These are phyloP conservation scores for Fusarium equiseti DNA, from an alignment of 2,329 filamentous ascomycete species.

Conservation along the genomic window DNA sequence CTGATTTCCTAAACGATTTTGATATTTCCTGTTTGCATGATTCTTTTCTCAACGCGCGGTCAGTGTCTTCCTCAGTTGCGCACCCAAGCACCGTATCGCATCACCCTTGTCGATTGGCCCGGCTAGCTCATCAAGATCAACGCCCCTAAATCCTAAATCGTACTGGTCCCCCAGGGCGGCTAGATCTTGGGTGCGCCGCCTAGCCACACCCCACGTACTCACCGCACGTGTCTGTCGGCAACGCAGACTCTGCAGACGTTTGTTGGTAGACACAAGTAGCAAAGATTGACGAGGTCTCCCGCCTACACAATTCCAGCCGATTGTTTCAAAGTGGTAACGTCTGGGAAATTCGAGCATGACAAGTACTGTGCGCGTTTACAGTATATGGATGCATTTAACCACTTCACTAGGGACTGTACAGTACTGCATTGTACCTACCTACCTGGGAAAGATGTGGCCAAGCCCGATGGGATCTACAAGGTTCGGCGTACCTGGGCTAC, in stretches of 20 bases:
- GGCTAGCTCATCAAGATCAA: slow-evolving; percentile 32
- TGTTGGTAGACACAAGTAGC: slow-evolving; percentile 31
- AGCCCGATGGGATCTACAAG: slow-evolving; percentile 12
- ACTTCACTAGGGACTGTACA: background rate
- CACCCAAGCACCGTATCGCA: background rate
- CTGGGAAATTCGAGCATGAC: slow-evolving; percentile 13
- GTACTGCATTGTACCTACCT: background rate
- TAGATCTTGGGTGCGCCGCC: slow-evolving; percentile 32
- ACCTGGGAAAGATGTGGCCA: slow-evolving; percentile 7
- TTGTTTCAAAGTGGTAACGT: slow-evolving; percentile 31
- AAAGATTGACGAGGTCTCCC: slow-evolving; percentile 31
- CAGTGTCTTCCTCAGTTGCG: background rate
- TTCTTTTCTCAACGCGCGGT: background rate
- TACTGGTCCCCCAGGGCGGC: slow-evolving; percentile 22
- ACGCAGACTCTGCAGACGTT: slow-evolving; percentile 7
- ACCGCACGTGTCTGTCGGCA: slow-evolving; percentile 30
- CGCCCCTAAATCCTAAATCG: slow-evolving; percentile 27
- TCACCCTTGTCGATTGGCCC: slow-evolving; percentile 24
- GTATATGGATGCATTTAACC: background rate
- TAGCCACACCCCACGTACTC: slow-evolving; percentile 10
- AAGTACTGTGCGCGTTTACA: slow-evolving; percentile 7
- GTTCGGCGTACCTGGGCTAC: slow-evolving; percentile 10
- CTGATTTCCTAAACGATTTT: background rate
- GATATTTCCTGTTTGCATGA: background rate
- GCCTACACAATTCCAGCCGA: slow-evolving; percentile 18